These are phyloP conservation scores for Zalaria obscura DNA, from an alignment of 2,329 filamentous ascomycete genomes.

Conservation along the genomic window DNA sequence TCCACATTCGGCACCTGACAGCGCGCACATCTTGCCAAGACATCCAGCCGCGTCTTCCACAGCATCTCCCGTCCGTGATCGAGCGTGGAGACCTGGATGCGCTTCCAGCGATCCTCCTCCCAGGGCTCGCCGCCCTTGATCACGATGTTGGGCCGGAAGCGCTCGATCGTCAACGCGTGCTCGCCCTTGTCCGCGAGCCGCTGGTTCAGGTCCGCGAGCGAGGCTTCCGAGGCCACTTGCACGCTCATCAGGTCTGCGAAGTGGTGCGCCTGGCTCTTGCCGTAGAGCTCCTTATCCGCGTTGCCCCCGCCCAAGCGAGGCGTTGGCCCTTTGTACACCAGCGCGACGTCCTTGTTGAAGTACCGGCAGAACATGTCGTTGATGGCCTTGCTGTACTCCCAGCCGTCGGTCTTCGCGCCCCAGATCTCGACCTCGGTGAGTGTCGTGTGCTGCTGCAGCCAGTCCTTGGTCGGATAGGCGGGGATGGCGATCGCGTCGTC, in stretches of 20 bases:
- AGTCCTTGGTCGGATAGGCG: conserved; percentile 37
- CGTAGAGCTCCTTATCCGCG: conserved; percentile 38
- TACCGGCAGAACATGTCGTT: conserved; percentile 42
- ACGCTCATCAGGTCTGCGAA: conserved; percentile 48
- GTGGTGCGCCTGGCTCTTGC: conserved; percentile 28
- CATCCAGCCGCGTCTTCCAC: conserved; percentile 35
- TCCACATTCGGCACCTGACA: conserved; percentile 54
- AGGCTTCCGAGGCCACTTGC: conserved; percentile 40
- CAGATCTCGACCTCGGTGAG: conserved; percentile 41
- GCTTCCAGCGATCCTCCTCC: conserved; percentile 51
- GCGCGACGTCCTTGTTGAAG: conserved; percentile 38
- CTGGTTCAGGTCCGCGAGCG: conserved; percentile 43
- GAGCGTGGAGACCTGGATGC: conserved; percentile 30
- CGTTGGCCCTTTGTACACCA: conserved; percentile 49
- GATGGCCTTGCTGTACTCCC: conserved; percentile 36
- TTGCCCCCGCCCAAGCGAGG: conserved; percentile 41
- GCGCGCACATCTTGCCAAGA: conserved; percentile 43
- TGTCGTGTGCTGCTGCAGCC: conserved; percentile 40
- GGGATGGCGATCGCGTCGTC: conserved; percentile 35
- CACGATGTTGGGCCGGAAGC: conserved; percentile 51
- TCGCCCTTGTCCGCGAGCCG: conserved; percentile 30
- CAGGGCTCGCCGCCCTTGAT: conserved; percentile 42
- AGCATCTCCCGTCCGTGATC: conserved; percentile 17
- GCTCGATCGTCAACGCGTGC: conserved; percentile 41
- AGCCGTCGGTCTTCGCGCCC: conserved; percentile 43